A percentile compares a stretch with the other conserved stretches of the same genome.
These are phyloP conservation scores for Aspergillus sp. DNA, from an alignment of 2,329 filamentous ascomycete genomes.

Conservation along the genomic window DNA sequence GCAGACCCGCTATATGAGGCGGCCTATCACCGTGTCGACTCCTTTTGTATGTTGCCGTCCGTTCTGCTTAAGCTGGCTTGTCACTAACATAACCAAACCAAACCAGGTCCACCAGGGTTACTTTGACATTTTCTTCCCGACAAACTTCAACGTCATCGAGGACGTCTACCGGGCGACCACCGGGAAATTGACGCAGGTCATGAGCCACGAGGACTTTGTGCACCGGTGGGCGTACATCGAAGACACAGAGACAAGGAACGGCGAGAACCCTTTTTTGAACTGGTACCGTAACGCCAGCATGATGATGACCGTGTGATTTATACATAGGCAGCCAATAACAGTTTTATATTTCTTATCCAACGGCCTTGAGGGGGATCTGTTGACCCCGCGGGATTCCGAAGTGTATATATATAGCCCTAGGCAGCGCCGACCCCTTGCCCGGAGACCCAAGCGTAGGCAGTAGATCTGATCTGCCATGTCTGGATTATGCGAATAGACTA, in stretches of 20 bases:
- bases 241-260: conserved; percentile 77
- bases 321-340: neutral
- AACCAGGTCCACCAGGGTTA: conserved; percentile 87
- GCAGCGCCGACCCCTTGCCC: too few relatives aligned
- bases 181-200: conserved; percentile 76
- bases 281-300: conserved; percentile 97
- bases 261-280: conserved; percentile 82
- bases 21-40: conserved; percentile 81
- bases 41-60: conserved; percentile 60
- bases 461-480: too few relatives aligned
- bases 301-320: conserved; percentile 64
- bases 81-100: conserved; percentile 4
- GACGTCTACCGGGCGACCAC: conserved; percentile 88
- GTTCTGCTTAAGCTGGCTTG: neutral
- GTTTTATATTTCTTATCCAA: neutral
- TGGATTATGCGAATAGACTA: too few relatives aligned
- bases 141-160: conserved; percentile 84
- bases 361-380: neutral
- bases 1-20: conserved; percentile 81
- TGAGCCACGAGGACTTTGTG: conserved; percentile 86
- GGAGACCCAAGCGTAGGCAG: too few relatives aligned
- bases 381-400: too few relatives aligned
- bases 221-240: conserved; percentile 79
- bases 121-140: conserved; percentile 98
- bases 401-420: too few relatives aligned